These are phyloP conservation scores for Trichocladium antarcticum DNA, from an alignment of 495 filamentous ascomycete species.

Conservation along the genomic window DNA sequence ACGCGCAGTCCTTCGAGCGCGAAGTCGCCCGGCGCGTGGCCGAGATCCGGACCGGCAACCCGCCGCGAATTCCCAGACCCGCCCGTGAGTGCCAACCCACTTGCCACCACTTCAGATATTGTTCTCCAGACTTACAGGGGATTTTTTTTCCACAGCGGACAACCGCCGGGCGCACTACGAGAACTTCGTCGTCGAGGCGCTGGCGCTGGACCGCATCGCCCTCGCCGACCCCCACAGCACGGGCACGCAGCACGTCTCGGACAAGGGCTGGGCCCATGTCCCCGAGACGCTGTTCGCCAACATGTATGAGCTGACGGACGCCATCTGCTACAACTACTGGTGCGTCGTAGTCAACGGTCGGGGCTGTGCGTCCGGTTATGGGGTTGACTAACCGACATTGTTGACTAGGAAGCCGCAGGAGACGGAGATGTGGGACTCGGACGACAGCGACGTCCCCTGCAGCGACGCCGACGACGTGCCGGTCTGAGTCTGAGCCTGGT, in stretches of 20 bases:
- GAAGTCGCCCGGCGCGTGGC: background rate
- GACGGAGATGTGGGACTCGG: background rate
- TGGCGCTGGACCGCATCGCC: background rate
- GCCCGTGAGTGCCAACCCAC: no score
- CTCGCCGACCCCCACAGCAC: background rate
- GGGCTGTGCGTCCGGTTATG: background rate
- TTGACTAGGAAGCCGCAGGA: background rate
- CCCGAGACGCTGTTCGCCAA: conserved; percentile 1
- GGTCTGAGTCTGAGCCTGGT: background rate
- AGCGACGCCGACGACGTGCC: background rate
- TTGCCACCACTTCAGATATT: no score
- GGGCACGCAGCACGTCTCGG: background rate
- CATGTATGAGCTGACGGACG: conserved; percentile 7
- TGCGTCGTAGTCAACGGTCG: background rate
- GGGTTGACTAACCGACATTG: no score
- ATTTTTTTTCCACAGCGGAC: no score
- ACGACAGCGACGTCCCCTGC: conserved; percentile 3
- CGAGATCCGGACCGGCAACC: no score
- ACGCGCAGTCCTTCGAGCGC: background rate
- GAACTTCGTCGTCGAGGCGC: background rate
- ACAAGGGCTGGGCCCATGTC: background rate
- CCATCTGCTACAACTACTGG: conserved; percentile 7
- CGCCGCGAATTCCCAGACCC: no score
- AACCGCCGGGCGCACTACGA: no score
- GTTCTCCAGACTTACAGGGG: no score